Evolutionary conservation across 805 yeast species (phyloP).

Genomic region (Lipomyces kockii): DNA sequence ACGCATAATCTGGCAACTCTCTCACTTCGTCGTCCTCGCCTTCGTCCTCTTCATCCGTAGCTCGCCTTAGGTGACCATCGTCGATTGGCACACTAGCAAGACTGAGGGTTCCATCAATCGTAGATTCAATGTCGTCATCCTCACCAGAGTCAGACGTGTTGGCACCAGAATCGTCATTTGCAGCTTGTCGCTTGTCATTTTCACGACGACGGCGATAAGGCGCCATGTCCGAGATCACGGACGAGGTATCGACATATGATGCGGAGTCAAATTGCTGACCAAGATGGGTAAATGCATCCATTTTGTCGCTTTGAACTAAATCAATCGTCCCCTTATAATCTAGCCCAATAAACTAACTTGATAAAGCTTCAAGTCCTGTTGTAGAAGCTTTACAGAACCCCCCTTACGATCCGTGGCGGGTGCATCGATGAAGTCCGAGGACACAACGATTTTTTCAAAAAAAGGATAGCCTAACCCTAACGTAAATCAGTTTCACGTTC

Average conservation of each 20-base stretch:
- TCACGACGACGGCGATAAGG: constrained; percentile 38
- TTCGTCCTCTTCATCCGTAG: constrained; percentile 34
- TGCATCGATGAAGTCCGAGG: no score
- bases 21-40: constrained; percentile 37
- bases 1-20: constrained; percentile 51
- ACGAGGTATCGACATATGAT: constrained; percentile 38
- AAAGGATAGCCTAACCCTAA: no score
- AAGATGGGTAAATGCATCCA: constrained; percentile 33
- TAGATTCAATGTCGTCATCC: constrained; percentile 32
- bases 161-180: constrained; percentile 17
- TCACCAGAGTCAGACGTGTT: constrained; percentile 25
- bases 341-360: not conserved
- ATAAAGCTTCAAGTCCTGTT: not conserved
- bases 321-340: not conserved
- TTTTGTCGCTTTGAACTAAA: not conserved
- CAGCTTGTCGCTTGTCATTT: constrained; percentile 7
- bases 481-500: no score
- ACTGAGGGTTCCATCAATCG: constrained; percentile 36
- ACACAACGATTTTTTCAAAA: no score
- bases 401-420: not conserved
- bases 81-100: constrained; percentile 29
- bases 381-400: not conserved
- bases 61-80: constrained; percentile 8
- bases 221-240: constrained; percentile 42
- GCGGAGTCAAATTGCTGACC: constrained; percentile 34